A percentile compares a stretch with the other conserved stretches of the same genome.
Evolutionary conservation across 768 basidiomycete genomes (phyloP).

Genomic region (Rhizopogon vulgaris): DNA sequence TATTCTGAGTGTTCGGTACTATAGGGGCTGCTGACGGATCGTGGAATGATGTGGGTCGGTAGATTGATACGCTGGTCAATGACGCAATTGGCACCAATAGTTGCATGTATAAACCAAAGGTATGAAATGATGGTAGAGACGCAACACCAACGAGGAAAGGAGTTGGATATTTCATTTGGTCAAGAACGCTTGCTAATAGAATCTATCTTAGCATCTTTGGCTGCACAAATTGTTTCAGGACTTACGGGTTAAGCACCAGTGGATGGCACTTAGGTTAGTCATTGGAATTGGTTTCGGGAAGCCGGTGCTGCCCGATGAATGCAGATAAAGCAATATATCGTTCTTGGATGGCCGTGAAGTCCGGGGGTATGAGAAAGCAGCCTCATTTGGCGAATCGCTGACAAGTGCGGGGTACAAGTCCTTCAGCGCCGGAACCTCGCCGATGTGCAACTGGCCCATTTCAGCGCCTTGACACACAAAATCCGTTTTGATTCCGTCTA

Average conservation of each 20-base stretch:
- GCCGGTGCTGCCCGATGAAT: constrained; percentile 48
- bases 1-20: constrained; percentile 33
- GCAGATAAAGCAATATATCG: constrained; percentile 37
- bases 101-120: constrained; percentile 10
- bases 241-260: constrained; percentile 33
- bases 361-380: constrained; percentile 13
- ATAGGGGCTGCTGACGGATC: constrained; percentile 24
- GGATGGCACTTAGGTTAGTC: constrained; percentile 25
- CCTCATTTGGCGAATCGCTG: constrained; percentile 17
- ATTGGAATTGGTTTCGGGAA: constrained; percentile 41
- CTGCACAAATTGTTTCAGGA: neutral
- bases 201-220: neutral
- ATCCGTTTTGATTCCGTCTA: constrained; percentile 4
- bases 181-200: constrained; percentile 3
- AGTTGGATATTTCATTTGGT: constrained; percentile 3
- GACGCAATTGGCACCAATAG: constrained; percentile 16
- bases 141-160: constrained; percentile 17
- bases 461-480: neutral
- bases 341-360: constrained; percentile 19
- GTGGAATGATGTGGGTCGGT: constrained; percentile 19
- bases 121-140: constrained; percentile 23
- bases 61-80: constrained; percentile 14
- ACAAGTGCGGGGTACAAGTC: constrained; percentile 38
- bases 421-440: constrained; percentile 14
- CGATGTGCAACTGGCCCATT: constrained; percentile 2